phyloP scores from a whole-genome alignment of 1,139 yeast genomes.

The Debaryomycetaceae sp. region DNA sequence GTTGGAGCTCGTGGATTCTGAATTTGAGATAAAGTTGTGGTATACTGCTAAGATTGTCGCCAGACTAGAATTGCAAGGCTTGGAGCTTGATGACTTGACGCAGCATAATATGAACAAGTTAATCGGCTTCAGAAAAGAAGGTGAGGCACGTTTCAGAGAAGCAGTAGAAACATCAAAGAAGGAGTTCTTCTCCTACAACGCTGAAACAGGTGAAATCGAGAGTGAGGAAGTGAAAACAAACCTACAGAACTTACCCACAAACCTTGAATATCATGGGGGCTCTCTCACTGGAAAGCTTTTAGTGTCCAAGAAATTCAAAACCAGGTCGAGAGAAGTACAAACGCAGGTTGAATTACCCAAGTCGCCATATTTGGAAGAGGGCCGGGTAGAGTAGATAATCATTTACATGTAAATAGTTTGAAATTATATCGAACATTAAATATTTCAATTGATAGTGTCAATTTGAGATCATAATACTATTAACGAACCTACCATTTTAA shows the following conservation, averaged over 20 bases:
- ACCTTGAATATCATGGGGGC: conserved; percentile 26
- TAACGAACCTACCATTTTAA: too few species aligned
- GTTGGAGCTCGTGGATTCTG: conserved; percentile 77
- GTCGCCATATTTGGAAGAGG: conserved; percentile 30
- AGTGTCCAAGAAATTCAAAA: conserved; percentile 34
- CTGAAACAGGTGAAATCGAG: conserved; percentile 22
- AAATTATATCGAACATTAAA: neutral
- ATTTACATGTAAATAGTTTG: conserved; percentile 7
- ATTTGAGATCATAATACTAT: too few species aligned
- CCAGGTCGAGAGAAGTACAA: conserved; percentile 27
- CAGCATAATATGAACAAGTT: conserved; percentile 54
- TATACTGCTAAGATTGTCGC: conserved; percentile 78
- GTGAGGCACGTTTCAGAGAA: conserved; percentile 50
- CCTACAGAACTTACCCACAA: conserved; percentile 32
- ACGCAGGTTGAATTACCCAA: conserved; percentile 24
- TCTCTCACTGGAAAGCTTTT: conserved; percentile 21
- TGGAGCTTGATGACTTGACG: conserved; percentile 61
- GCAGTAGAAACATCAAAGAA: conserved; percentile 65
- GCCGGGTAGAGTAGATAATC: neutral
- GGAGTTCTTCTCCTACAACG: conserved; percentile 46
- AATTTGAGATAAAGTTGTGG: conserved; percentile 74
- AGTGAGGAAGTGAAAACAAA: conserved; percentile 23
- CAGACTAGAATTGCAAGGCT: conserved; percentile 63
- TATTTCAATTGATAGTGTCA: too few species aligned
- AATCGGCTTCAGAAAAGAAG: conserved; percentile 43